Base-by-base conservation (phyloP, 441 rosid genomes). In the Gossypium gossypioides region DNA sequence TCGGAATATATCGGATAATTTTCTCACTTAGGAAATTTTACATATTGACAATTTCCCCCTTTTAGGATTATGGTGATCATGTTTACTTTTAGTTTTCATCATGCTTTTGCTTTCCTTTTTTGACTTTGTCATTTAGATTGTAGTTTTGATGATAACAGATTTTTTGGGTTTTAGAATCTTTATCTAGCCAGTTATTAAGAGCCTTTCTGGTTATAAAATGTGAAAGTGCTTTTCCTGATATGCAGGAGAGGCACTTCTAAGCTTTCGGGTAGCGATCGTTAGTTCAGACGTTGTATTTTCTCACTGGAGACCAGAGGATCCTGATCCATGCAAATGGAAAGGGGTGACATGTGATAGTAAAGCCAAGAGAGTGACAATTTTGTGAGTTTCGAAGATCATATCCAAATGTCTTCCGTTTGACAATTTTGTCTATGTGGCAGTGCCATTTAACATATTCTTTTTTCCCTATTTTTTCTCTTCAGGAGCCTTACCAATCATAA, bases 241-340 rank as follows among this genome's bases (percentile, higher is more conserved):
- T 76, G 74, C 65, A 95, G 99, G 98, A 58, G 96, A 89, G 88
- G 97, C 80, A 3, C 98, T 96, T 79, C 71, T 90, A 71, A 91
- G 82, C 86, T 96, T 96, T 83, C 87, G 83, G 84, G 78, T 76
- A 68, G 87, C 87, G 55, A 82, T 90, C 76, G 76, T 67, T 76
- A 80, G 81, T 63, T 91, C 97, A 42, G 92, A 96, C 82, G 86
- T 89, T 70, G 63, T 87, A 54, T 88, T 92, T 73, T 83, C 78
- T 80, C 82, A 81, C 22, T 96, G 98, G 98, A 90, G 97, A 76
- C 98, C 98, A 0, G 99, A 96, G 86, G 99, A 93, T 88, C 86
- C 95, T 13, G 96, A 96, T 65, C 99, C 99, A 56, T 96, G 99
- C 85, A 82, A 80, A 46, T 96, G 99, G 99, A 86, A 84, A 72